These are phyloP conservation scores for Pythium chondricola DNA, from an alignment of 352 stramenopile species.

Conservation along the genomic window DNA sequence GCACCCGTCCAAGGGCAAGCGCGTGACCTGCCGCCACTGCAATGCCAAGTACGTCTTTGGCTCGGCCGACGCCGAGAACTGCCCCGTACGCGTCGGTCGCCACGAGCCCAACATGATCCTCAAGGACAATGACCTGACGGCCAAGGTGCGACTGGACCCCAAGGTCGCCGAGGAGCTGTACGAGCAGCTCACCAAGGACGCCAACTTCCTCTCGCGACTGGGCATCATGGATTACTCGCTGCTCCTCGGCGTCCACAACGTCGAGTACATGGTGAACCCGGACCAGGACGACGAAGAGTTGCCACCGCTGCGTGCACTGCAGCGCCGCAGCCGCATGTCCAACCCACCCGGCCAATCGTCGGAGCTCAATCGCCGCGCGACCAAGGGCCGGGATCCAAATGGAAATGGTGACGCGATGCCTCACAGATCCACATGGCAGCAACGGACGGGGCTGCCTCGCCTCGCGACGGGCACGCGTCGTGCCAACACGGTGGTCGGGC, in stretches of 20 bases:
- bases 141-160: constrained; percentile 68
- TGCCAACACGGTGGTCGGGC: constrained; percentile 83
- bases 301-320: constrained; percentile 15
- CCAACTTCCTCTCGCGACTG: constrained; percentile 75
- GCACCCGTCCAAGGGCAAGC: constrained; percentile 79
- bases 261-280: constrained; percentile 83
- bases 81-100: constrained; percentile 61
- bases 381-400: constrained; percentile 9
- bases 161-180: constrained; percentile 78
- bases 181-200: constrained; percentile 80
- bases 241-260: constrained; percentile 84
- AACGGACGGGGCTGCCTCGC: constrained; percentile 32
- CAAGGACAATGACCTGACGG: constrained; percentile 86
- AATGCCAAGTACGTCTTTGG: constrained; percentile 86
- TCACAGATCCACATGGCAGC: constrained; percentile 14
- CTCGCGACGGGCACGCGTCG: constrained; percentile 63
- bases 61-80: constrained; percentile 74
- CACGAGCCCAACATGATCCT: constrained; percentile 84
- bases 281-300: constrained; percentile 30
- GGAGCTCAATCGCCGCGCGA: constrained; percentile 29
- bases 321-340: constrained; percentile 12
- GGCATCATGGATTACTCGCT: constrained; percentile 92
- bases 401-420: constrained; percentile 10
- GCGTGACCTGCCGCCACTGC: constrained; percentile 80
- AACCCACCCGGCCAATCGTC: constrained; percentile 11